Evolutionary conservation across 257 asterid genomes (phyloP).

Genomic region (Orobanche coerulescens): DNA sequence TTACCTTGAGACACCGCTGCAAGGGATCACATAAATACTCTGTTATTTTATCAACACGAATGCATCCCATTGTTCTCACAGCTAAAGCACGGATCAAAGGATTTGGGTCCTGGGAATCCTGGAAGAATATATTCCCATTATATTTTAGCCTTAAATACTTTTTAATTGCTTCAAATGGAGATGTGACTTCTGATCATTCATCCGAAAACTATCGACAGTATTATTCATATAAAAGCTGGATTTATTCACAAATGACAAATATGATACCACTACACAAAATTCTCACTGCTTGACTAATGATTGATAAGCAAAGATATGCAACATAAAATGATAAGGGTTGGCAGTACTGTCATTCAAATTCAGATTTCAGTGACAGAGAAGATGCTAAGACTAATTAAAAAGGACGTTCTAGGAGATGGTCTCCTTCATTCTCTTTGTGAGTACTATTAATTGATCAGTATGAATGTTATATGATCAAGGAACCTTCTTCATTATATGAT

Average conservation of each 20-base stretch:
- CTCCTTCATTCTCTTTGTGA: background rate
- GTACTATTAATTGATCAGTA: constrained; percentile 5
- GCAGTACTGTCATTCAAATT: background rate
- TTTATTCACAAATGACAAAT: background rate
- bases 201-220: constrained; percentile 2
- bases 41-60: constrained; percentile 96
- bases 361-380: background rate
- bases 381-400: background rate
- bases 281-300: constrained; percentile 10
- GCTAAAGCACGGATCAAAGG: constrained; percentile 99
- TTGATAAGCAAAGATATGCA: constrained; percentile 6
- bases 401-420: constrained; percentile 12
- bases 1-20: constrained; percentile 97
- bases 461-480: background rate
- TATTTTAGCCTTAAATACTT: constrained; percentile 15
- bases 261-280: constrained; percentile 12
- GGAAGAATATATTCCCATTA: constrained; percentile 22
- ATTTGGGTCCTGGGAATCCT: constrained; percentile 99
- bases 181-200: constrained; percentile 15
- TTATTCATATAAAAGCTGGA: background rate
- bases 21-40: constrained; percentile 96
- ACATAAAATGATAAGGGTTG: constrained; percentile 7
- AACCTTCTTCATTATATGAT: background rate
- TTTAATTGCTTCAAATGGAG: constrained; percentile 15
- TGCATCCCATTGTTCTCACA: constrained; percentile 99